Percentiles rank a stretch among this genome's conserved stretches.
phyloP scores from a whole-genome alignment of 129 eudicot genomes.

The Saposhnikovia divaricata region DNA sequence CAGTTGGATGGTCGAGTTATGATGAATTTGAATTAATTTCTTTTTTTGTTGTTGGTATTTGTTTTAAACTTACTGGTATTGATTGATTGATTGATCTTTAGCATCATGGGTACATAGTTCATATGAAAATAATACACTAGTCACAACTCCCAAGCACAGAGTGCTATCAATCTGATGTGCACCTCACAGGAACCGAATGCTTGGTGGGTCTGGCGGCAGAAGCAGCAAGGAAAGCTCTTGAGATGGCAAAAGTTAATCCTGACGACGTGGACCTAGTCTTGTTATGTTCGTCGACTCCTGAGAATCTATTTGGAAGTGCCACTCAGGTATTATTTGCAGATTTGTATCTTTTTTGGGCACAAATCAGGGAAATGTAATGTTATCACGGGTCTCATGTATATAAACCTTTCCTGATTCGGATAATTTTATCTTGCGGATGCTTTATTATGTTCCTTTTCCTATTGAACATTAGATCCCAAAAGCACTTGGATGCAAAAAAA shows the following conservation, averaged over 20 bases:
- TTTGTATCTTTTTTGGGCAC: too few species aligned
- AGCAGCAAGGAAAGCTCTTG: constrained; percentile 81
- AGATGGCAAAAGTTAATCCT: constrained; percentile 82
- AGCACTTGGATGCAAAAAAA: too few species aligned
- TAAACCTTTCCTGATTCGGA: too few species aligned
- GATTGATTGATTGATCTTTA: not conserved
- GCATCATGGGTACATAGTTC: not conserved
- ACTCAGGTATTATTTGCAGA: constrained; percentile 52
- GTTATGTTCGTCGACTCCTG: constrained; percentile 85
- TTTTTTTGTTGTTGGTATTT: too few species aligned
- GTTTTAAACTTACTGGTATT: too few species aligned
- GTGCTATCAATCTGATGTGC: not conserved
- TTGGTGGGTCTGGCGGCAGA: constrained; percentile 57
- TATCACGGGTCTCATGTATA: too few species aligned
- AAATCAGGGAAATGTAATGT: too few species aligned
- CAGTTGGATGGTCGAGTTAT: too few species aligned
- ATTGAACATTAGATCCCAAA: too few species aligned
- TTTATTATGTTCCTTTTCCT: too few species aligned
- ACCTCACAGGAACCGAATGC: constrained; percentile 62
- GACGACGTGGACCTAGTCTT: constrained; percentile 81
- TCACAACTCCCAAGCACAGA: not conserved
- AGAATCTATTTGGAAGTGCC: constrained; percentile 87
- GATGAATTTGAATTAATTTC: too few species aligned
- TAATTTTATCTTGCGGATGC: too few species aligned
- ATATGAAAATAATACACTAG: not conserved